phyloP scores from a whole-genome alignment of 345 rosid genomes.

The Gossypium bickii region DNA sequence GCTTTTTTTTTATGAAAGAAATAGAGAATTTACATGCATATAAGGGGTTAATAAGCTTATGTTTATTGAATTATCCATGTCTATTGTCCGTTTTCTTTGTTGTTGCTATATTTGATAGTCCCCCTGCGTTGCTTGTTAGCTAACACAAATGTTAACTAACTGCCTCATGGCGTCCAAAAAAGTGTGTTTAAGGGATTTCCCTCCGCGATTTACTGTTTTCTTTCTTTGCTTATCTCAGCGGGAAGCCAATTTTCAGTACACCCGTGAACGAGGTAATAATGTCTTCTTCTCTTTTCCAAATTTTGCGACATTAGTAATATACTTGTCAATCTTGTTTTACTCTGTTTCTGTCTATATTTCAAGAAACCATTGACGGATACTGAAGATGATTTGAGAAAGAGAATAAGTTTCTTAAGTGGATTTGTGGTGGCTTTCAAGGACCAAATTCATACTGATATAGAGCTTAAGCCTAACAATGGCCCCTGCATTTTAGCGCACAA shows the following conservation, averaged over 20 bases:
- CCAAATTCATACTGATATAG: slow-evolving; percentile 40
- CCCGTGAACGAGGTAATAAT: neutral
- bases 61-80: neutral
- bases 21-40: too few relatives aligned
- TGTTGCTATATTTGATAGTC: neutral
- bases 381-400: slow-evolving; percentile 36
- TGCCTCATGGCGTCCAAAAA: neutral
- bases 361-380: slow-evolving; percentile 23
- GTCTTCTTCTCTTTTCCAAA: neutral
- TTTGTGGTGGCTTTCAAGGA: slow-evolving; percentile 29
- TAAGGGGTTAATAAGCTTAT: too few relatives aligned
- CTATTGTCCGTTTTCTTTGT: neutral
- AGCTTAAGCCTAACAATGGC: slow-evolving; percentile 36
- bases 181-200: too few relatives aligned
- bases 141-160: neutral
- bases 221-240: neutral
- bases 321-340: neutral
- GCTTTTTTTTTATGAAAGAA: too few relatives aligned
- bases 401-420: slow-evolving; percentile 36
- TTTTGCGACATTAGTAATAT: neutral
- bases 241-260: neutral
- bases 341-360: neutral
- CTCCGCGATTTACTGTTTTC: neutral
- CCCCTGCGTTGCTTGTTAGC: neutral
- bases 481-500: slow-evolving; percentile 46